A percentile compares a stretch with the other conserved stretches of the same genome.
These are phyloP conservation scores for Tympanopsis confertula DNA, from an alignment of 2,329 filamentous ascomycete genomes.

Conservation along the genomic window DNA sequence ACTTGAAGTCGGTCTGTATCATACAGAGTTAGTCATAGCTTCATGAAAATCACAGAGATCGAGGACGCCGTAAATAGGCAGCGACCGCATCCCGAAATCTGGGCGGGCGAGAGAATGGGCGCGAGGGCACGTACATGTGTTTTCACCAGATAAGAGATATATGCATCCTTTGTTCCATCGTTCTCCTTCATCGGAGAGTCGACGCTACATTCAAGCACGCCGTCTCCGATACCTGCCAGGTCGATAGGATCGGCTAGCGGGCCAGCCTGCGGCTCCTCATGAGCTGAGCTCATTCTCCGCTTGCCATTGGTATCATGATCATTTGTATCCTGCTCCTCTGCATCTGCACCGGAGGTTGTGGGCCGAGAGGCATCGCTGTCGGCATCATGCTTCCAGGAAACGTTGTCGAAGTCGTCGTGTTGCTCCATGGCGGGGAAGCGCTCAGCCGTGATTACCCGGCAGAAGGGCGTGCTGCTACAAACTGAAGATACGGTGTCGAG, in stretches of 20 bases:
- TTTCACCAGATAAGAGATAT: slow-evolving; percentile 88
- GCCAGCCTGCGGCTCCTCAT: slow-evolving; percentile 18
- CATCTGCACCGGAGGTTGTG: not conserved
- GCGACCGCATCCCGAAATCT: slow-evolving; percentile 6
- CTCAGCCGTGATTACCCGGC: no score
- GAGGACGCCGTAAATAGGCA: slow-evolving; percentile 1
- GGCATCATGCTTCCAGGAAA: not conserved
- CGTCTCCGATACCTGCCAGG: slow-evolving; percentile 53
- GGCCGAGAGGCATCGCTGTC: not conserved
- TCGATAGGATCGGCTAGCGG: slow-evolving; percentile 41
- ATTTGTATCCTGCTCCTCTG: not conserved
- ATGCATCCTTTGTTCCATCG: slow-evolving; percentile 90
- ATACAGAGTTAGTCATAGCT: no score
- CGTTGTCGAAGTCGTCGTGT: slow-evolving; percentile 1
- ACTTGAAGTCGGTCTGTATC: slow-evolving; percentile 75
- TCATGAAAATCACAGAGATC: no score
- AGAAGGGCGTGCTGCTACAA: no score
- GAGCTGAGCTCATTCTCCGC: slow-evolving; percentile 1
- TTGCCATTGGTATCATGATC: slow-evolving; percentile 1
- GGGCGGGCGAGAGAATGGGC: not conserved
- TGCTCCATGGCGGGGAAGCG: not conserved
- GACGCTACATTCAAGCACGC: slow-evolving; percentile 74
- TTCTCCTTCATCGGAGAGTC: slow-evolving; percentile 83
- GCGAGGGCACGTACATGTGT: slow-evolving; percentile 58
- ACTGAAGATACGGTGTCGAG: no score